Evolutionary conservation across 164 flowering plant species (phyloP).

Genomic region (Nelumbo lutea): DNA sequence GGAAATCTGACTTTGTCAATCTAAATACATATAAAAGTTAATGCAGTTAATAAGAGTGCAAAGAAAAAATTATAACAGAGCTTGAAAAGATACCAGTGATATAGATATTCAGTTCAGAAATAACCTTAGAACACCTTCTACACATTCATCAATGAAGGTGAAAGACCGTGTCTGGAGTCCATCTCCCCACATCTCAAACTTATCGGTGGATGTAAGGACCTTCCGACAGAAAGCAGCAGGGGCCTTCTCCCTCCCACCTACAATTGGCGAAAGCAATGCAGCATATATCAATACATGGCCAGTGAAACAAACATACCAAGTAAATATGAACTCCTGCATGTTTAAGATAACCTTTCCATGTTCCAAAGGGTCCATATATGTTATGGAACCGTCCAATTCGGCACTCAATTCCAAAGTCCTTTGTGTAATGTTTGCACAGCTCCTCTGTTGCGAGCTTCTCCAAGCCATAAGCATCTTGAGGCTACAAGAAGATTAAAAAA

Average conservation of each 20-base stretch:
- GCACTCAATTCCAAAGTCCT: slow-evolving; percentile 95
- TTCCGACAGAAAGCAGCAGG: slow-evolving; percentile 99
- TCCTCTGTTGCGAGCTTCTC: slow-evolving; percentile 98
- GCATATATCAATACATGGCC: not conserved
- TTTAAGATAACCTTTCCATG: slow-evolving; percentile 80
- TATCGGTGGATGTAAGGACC: slow-evolving; percentile 75
- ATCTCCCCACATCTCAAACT: slow-evolving; percentile 99
- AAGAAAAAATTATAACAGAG: too few relatives aligned
- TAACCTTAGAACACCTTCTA: slow-evolving; percentile 94
- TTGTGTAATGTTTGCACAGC: slow-evolving; percentile 92
- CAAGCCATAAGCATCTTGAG: slow-evolving; percentile 99
- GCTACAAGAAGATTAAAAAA: slow-evolving; percentile 38
- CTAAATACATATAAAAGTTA: slow-evolving; percentile 28
- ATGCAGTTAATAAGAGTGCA: not conserved
- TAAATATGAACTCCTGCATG: not conserved
- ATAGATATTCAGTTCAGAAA: not conserved
- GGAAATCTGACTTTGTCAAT: slow-evolving; percentile 90
- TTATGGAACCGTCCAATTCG: slow-evolving; percentile 96
- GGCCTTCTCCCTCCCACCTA: slow-evolving; percentile 98
- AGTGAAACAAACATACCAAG: not conserved
- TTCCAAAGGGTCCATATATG: slow-evolving; percentile 96
- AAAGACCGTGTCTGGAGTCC: slow-evolving; percentile 95
- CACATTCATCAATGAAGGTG: slow-evolving; percentile 97
- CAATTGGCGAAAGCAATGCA: slow-evolving; percentile 4
- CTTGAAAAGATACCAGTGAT: not conserved